phyloP scores from a whole-genome alignment of 2,329 filamentous ascomycete genomes.

The Aspergillus ochraceus region DNA sequence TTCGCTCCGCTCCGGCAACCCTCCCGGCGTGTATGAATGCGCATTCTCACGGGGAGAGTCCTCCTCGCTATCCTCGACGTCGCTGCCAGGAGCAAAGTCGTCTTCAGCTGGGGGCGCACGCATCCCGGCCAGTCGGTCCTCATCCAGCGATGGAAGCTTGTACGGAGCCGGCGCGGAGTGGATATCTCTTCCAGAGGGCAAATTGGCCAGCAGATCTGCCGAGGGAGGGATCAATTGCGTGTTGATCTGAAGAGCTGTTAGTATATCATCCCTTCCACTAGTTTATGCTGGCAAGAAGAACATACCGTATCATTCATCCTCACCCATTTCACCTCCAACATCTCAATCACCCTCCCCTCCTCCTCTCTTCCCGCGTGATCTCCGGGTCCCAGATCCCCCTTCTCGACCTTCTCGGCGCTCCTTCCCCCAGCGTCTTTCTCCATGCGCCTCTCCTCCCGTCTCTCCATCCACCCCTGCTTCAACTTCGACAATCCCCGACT shows the following conservation, averaged over 20 bases:
- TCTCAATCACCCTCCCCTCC: conserved; percentile 80
- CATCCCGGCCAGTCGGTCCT: conserved; percentile 60
- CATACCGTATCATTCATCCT: conserved; percentile 87
- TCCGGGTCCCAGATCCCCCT: conserved; percentile 50
- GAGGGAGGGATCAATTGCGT: conserved; percentile 73
- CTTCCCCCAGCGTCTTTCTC: conserved; percentile 61
- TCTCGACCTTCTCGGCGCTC: conserved; percentile 24
- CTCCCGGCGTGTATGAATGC: conserved; percentile 25
- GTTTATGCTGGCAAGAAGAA: background rate
- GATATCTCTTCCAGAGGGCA: conserved; percentile 88
- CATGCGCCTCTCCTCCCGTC: conserved; percentile 74
- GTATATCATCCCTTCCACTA: background rate
- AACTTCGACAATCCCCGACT: conserved; percentile 51
- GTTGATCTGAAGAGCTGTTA: conserved; percentile 61
- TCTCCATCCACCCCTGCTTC: conserved; percentile 74
- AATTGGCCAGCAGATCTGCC: conserved; percentile 69
- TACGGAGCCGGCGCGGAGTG: conserved; percentile 68
- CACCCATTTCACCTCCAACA: conserved; percentile 85
- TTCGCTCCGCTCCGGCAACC: conserved; percentile 36
- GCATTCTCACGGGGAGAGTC: conserved; percentile 20
- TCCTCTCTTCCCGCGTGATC: conserved; percentile 81
- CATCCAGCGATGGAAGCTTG: conserved; percentile 63
- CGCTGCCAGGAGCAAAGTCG: conserved; percentile 38
- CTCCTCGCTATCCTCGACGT: conserved; percentile 49
- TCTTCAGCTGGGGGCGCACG: conserved; percentile 56